phyloP scores from a whole-genome alignment of 116 monocot genomes.

The Dioscorea cayenensis region DNA sequence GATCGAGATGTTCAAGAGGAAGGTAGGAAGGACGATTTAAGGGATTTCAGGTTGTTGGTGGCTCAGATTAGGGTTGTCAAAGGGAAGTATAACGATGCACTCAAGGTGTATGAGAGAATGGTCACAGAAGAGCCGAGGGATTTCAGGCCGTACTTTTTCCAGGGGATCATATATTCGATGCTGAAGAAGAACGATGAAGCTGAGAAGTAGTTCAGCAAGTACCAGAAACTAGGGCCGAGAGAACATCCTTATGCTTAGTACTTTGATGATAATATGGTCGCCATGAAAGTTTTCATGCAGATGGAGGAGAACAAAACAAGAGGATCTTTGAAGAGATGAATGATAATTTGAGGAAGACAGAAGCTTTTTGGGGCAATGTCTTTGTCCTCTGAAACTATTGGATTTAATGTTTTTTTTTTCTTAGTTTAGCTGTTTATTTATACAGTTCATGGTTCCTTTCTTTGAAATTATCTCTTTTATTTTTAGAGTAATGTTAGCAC shows the following conservation, averaged over 20 bases:
- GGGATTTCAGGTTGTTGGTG: constrained; percentile 40
- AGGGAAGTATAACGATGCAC: constrained; percentile 40
- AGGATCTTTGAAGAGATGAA: neutral
- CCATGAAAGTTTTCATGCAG: constrained; percentile 31
- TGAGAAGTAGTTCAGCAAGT: constrained; percentile 45
- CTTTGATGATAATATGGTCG: constrained; percentile 19
- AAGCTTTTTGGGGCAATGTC: too few species aligned
- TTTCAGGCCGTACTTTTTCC: constrained; percentile 48
- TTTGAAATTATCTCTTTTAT: too few species aligned
- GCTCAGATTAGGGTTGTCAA: constrained; percentile 36
- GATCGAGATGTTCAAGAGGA: constrained; percentile 28
- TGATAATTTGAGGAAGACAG: too few species aligned
- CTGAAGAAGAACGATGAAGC: constrained; percentile 42
- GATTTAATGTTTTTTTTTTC: too few species aligned
- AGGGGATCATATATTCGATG: constrained; percentile 48
- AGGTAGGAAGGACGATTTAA: constrained; percentile 25
- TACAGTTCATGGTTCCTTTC: too few species aligned
- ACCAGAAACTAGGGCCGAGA: constrained; percentile 37
- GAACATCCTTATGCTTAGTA: constrained; percentile 38
- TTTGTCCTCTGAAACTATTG: too few species aligned
- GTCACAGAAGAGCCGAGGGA: constrained; percentile 50
- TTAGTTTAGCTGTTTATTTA: too few species aligned
- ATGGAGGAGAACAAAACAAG: constrained; percentile 29
- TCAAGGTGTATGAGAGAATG: constrained; percentile 38
- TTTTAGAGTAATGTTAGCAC: too few species aligned